Percentiles rank a stretch among this genome's conserved stretches.
phyloP scores from a whole-genome alignment of 495 filamentous ascomycete species.

The Hypoxylon lienhwacheense region DNA sequence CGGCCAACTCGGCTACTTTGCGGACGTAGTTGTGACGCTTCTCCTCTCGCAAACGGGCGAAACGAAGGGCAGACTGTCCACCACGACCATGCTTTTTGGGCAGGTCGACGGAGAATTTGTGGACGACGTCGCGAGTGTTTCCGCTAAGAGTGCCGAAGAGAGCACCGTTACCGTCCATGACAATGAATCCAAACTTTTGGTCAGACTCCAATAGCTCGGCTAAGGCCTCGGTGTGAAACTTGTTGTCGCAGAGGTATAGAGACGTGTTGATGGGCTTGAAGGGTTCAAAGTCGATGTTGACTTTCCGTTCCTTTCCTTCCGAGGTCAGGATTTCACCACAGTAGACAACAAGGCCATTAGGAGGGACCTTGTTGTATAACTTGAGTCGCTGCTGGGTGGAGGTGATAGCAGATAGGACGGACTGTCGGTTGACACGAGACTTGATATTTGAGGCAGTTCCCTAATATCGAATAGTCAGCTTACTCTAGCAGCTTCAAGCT shows the following conservation, averaged over 20 bases:
- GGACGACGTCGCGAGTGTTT: constrained; percentile 94
- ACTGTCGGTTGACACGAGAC: constrained; percentile 97
- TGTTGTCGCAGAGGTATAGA: constrained; percentile 98
- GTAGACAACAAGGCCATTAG: constrained; percentile 96
- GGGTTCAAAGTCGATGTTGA: constrained; percentile 99
- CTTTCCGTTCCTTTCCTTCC: constrained; percentile 97
- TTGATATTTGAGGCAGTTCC: constrained; percentile 99
- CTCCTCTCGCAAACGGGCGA: constrained; percentile 98
- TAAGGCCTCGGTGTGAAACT: constrained; percentile 97
- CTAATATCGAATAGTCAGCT: constrained; percentile 51
- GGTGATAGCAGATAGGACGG: constrained; percentile 95
- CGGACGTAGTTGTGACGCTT: constrained; percentile 99
- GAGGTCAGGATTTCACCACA: constrained; percentile 99
- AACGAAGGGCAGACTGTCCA: constrained; percentile 98
- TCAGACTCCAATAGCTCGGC: constrained; percentile 96
- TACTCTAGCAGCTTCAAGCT: neutral
- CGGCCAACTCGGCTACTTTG: constrained; percentile 95
- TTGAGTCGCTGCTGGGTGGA: constrained; percentile 98
- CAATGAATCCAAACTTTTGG: constrained; percentile 98
- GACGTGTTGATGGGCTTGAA: constrained; percentile 99
- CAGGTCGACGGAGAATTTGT: constrained; percentile 95
- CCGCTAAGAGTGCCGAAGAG: constrained; percentile 95
- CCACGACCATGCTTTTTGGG: constrained; percentile 99
- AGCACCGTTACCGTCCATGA: constrained; percentile 99
- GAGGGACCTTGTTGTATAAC: constrained; percentile 96